These are phyloP conservation scores for Nicotiana rustica DNA, from an alignment of 305 asterid genomes.

Conservation along the genomic window DNA sequence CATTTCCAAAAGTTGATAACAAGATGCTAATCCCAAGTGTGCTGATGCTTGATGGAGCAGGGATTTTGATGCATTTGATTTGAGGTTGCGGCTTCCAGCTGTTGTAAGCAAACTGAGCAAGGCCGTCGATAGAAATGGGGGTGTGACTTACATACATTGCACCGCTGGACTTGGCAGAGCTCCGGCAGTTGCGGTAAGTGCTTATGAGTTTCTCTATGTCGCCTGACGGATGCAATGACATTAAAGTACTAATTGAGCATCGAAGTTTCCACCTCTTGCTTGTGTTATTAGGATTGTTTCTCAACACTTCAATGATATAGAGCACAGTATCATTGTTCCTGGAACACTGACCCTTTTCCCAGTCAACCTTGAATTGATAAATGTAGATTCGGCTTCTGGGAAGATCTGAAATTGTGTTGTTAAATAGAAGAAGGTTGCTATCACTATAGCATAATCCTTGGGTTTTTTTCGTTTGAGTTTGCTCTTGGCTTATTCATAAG, in stretches of 20 bases:
- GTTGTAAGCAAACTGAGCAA: slow-evolving; percentile 81
- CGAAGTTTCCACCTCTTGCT: background rate
- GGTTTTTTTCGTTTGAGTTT: background rate
- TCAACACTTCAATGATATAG: background rate
- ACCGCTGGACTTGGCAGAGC: slow-evolving; percentile 99
- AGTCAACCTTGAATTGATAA: background rate
- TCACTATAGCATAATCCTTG: background rate
- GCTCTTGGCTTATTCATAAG: background rate
- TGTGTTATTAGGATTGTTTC: background rate
- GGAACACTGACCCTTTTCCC: background rate
- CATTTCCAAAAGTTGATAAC: background rate
- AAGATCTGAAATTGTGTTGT: slow-evolving; percentile 28
- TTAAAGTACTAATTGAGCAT: background rate
- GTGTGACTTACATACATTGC: slow-evolving; percentile 92
- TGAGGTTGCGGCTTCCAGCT: slow-evolving; percentile 85
- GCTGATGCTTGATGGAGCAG: slow-evolving; percentile 51
- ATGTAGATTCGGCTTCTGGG: background rate
- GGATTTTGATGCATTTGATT: slow-evolving; percentile 95
- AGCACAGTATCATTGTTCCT: background rate
- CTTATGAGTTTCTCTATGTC: slow-evolving; percentile 30
- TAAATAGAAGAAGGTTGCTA: background rate
- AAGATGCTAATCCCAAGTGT: slow-evolving; percentile 21
- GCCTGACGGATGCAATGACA: slow-evolving; percentile 25
- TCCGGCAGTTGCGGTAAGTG: slow-evolving; percentile 80
- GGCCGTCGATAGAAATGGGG: slow-evolving; percentile 76